Percentiles rank a stretch among this genome's conserved stretches.
phyloP scores from a whole-genome alignment of 1,139 yeast genomes.

The Geotrichum candidum region DNA sequence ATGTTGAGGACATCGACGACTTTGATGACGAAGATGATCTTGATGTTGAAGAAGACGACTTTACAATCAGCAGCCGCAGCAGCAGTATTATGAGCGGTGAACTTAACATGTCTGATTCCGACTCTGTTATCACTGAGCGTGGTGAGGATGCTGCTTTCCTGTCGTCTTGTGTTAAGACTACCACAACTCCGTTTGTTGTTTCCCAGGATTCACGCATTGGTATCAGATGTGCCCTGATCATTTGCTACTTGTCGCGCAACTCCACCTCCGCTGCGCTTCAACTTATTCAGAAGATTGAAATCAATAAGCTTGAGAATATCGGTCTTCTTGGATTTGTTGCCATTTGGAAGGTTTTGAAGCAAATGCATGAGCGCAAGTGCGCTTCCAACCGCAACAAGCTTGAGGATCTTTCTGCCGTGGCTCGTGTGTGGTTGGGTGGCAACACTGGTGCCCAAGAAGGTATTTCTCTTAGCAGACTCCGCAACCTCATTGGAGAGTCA shows the following conservation, averaged over 20 bases:
- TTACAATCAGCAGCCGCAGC: constrained; percentile 10
- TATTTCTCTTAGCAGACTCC: constrained; percentile 28
- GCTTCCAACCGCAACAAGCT: constrained; percentile 12
- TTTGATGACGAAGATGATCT: not conserved
- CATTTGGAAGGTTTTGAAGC: constrained; percentile 23
- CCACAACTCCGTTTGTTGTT: constrained; percentile 17
- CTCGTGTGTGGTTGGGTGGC: constrained; percentile 37
- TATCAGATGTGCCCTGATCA: constrained; percentile 27
- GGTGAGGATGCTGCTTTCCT: constrained; percentile 14
- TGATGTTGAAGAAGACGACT: constrained; percentile 13
- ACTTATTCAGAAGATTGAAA: constrained; percentile 22
- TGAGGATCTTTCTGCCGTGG: constrained; percentile 26
- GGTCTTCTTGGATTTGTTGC: constrained; percentile 36
- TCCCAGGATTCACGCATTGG: constrained; percentile 29
- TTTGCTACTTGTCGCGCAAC: constrained; percentile 23
- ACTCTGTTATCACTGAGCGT: constrained; percentile 15
- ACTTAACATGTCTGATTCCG: constrained; percentile 13
- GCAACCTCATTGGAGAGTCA: constrained; percentile 33
- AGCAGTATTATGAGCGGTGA: constrained; percentile 12
- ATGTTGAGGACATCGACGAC: not conserved
- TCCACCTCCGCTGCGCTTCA: constrained; percentile 21
- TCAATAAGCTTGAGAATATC: constrained; percentile 25
- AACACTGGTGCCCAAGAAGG: constrained; percentile 33
- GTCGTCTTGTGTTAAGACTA: constrained; percentile 17
- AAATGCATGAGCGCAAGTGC: constrained; percentile 18